Percentiles rank a stretch among this genome's conserved stretches.
Conservation (phyloP, 768 basidiomycete species). For the Pholiota molesta region DNA sequence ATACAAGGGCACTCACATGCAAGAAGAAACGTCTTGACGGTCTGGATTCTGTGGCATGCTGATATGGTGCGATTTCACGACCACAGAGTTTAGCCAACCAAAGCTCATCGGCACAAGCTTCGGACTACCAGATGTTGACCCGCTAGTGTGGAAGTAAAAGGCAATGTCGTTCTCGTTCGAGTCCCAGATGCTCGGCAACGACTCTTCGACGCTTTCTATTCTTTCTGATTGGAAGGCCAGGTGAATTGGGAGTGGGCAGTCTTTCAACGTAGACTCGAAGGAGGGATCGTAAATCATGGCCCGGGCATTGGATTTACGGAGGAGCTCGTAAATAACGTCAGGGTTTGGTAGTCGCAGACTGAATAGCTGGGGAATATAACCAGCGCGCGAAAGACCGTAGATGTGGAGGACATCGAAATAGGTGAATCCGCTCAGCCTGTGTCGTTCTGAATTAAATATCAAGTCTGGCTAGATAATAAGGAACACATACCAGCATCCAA, state of each 20-base stretch:
- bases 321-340: slow-evolving; percentile 68
- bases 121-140: slow-evolving; percentile 83
- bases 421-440: slow-evolving; percentile 73
- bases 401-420: slow-evolving; percentile 75
- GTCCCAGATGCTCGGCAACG: slow-evolving; percentile 47
- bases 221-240: slow-evolving; percentile 42
- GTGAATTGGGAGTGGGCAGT: slow-evolving; percentile 54
- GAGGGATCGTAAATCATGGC: slow-evolving; percentile 68
- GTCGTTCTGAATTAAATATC: slow-evolving; percentile 14
- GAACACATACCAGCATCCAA: slow-evolving; percentile 71
- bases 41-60: slow-evolving; percentile 48
- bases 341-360: slow-evolving; percentile 78
- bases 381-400: slow-evolving; percentile 75
- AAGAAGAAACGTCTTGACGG: slow-evolving; percentile 70
- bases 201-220: slow-evolving; percentile 37
- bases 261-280: slow-evolving; percentile 44
- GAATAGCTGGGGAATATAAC: slow-evolving; percentile 78
- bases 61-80: slow-evolving; percentile 61
- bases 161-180: slow-evolving; percentile 44
- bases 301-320: slow-evolving; percentile 60
- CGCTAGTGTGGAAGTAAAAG: slow-evolving; percentile 81
- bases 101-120: slow-evolving; percentile 76
- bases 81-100: slow-evolving; percentile 63
- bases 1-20: slow-evolving; percentile 58
- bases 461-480: slow-evolving; percentile 6